Percentiles rank a stretch among this genome's conserved stretches.
Conservation (phyloP, 441 rosid species). For the Brassica balearica region DNA sequence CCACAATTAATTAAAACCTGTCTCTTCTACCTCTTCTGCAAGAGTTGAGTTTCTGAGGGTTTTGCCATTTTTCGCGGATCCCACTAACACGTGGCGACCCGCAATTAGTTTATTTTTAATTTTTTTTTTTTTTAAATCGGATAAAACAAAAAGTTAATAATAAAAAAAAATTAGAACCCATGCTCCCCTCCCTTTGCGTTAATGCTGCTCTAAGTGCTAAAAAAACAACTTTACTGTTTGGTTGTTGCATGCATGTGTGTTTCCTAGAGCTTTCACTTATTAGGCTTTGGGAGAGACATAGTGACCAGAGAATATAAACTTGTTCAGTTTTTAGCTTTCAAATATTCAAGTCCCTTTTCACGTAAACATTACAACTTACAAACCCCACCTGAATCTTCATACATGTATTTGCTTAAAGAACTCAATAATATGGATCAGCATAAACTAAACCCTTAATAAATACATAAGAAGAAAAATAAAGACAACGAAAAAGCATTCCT, state of each 20-base stretch:
- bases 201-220: too few relatives aligned
- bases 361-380: constrained; percentile 36
- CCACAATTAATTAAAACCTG: too few relatives aligned
- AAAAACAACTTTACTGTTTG: neutral
- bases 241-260: neutral
- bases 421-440: constrained; percentile 31
- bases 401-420: constrained; percentile 36
- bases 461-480: constrained; percentile 28
- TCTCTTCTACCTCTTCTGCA: too few relatives aligned
- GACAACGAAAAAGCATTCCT: constrained; percentile 8
- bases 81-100: too few relatives aligned
- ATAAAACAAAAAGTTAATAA: too few relatives aligned
- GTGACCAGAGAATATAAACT: neutral
- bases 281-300: neutral
- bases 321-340: constrained; percentile 19
- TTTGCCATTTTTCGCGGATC: too few relatives aligned
- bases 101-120: too few relatives aligned
- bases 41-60: too few relatives aligned
- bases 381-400: constrained; percentile 29
- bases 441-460: constrained; percentile 39
- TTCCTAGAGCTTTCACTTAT: neutral
- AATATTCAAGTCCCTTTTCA: constrained; percentile 35
- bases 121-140: too few relatives aligned
- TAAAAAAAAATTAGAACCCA: too few relatives aligned
- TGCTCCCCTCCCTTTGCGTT: too few relatives aligned